These are phyloP conservation scores for Hanseniaspora vineae DNA, from an alignment of 805 yeast species.

Conservation along the genomic window DNA sequence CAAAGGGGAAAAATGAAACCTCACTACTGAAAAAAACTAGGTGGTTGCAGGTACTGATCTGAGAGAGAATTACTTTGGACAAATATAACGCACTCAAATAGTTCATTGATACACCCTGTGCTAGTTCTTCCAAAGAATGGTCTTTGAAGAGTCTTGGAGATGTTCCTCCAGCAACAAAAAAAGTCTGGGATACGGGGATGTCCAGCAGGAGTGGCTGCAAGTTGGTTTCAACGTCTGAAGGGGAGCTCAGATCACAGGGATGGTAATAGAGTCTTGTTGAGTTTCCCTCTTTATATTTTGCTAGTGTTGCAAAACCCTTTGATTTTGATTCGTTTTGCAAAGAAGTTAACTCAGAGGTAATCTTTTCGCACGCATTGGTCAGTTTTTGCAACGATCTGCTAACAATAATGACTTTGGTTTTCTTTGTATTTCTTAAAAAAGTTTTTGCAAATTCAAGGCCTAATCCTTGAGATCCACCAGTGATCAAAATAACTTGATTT, in stretches of 20 bases:
- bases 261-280: conserved; percentile 30
- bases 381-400: conserved; percentile 64
- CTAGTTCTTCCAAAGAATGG: conserved; percentile 42
- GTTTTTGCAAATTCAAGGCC: conserved; percentile 67
- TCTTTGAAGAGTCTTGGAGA: conserved; percentile 69
- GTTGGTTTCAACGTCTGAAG: conserved; percentile 31
- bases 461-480: conserved; percentile 92
- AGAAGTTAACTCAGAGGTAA: conserved; percentile 15
- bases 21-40: conserved; percentile 62
- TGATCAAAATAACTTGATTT: conserved; percentile 51
- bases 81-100: conserved; percentile 63
- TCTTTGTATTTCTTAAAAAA: conserved; percentile 29
- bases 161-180: conserved; percentile 84
- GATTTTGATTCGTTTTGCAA: conserved; percentile 5
- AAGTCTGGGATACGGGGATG: conserved; percentile 24
- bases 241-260: conserved; percentile 53
- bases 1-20: conserved; percentile 72
- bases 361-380: conserved; percentile 31
- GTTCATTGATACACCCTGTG: conserved; percentile 50
- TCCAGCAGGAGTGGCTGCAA: conserved; percentile 11
- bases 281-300: background rate
- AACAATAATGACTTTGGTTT: conserved; percentile 59
- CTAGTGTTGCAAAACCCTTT: background rate
- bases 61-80: conserved; percentile 43
- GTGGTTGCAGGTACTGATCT: conserved; percentile 30